Conservation (phyloP, 1,139 yeast species). For the Suhomyces choctaworum region DNA sequence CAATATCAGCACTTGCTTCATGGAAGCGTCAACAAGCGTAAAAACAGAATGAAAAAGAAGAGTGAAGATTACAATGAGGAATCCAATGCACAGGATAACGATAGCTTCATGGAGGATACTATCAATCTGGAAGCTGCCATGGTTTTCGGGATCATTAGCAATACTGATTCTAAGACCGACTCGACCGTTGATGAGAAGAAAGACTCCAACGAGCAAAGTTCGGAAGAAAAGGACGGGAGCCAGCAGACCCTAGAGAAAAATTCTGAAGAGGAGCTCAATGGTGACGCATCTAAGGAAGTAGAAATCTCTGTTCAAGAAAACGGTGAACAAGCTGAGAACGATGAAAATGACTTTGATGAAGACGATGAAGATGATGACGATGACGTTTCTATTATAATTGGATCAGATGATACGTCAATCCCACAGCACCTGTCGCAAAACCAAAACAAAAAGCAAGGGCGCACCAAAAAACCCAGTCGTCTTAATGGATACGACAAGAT, state of each 20-base stretch:
- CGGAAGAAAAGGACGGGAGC: conserved; percentile 16
- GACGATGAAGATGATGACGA: conserved; percentile 43
- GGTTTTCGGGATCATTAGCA: conserved; percentile 48
- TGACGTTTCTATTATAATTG: conserved; percentile 46
- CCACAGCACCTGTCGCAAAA: conserved; percentile 18
- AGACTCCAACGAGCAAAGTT: conserved; percentile 5
- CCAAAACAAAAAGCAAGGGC: conserved; percentile 12
- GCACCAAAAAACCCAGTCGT: conserved; percentile 4
- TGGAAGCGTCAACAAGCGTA: conserved; percentile 14
- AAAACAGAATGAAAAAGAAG: conserved; percentile 4
- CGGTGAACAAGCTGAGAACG: neutral
- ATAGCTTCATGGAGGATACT: conserved; percentile 23
- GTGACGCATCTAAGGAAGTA: too few species aligned
- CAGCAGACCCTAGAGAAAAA: conserved; percentile 1
- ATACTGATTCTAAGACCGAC: too few species aligned
- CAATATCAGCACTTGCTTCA: conserved; percentile 19
- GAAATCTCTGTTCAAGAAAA: too few species aligned
- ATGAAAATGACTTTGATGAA: conserved; percentile 24
- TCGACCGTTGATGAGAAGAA: too few species aligned
- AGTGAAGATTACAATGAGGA: conserved; percentile 14
- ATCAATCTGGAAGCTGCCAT: conserved; percentile 46
- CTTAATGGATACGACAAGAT: conserved; percentile 10
- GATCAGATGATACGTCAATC: conserved; percentile 32
- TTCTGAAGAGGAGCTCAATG: conserved; percentile 10
- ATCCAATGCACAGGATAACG: conserved; percentile 13